Evolutionary conservation across 2,329 filamentous ascomycete species (phyloP).

Genomic region (Penicillium sp.): DNA sequence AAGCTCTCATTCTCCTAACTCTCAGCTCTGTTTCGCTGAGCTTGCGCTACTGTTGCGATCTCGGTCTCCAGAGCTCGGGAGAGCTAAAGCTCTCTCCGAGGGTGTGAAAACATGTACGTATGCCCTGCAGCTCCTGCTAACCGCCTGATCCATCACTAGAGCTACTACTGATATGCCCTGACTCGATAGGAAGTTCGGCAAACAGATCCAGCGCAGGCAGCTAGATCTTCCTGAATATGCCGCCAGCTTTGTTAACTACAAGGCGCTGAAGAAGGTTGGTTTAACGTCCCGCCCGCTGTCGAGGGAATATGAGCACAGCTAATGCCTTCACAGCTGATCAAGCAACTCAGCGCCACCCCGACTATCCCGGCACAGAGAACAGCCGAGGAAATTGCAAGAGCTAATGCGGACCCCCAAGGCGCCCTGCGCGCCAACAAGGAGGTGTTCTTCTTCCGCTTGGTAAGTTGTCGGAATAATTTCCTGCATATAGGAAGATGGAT

Average conservation of each 20-base stretch:
- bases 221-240: slow-evolving; percentile 99
- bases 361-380: slow-evolving; percentile 74
- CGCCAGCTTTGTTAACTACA: slow-evolving; percentile 98
- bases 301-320: slow-evolving; percentile 12
- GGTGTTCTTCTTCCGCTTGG: slow-evolving; percentile 96
- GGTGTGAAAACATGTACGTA: slow-evolving; percentile 9
- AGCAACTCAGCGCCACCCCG: slow-evolving; percentile 91
- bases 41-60: background rate
- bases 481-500: background rate
- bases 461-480: slow-evolving; percentile 43
- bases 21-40: slow-evolving; percentile 2
- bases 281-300: background rate
- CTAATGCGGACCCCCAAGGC: slow-evolving; percentile 71
- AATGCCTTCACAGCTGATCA: slow-evolving; percentile 74
- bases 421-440: slow-evolving; percentile 95
- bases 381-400: slow-evolving; percentile 38
- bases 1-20: background rate
- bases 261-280: slow-evolving; percentile 91
- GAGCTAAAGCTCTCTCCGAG: slow-evolving; percentile 16
- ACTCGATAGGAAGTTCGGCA: slow-evolving; percentile 89
- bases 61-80: slow-evolving; percentile 11
- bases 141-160: background rate
- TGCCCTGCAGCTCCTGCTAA: too few species aligned
- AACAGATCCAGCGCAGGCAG: slow-evolving; percentile 98
- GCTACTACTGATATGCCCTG: background rate